Evolutionary conservation across 148 eudicot genomes (phyloP).

Genomic region (Rhododendron williamsianum): DNA sequence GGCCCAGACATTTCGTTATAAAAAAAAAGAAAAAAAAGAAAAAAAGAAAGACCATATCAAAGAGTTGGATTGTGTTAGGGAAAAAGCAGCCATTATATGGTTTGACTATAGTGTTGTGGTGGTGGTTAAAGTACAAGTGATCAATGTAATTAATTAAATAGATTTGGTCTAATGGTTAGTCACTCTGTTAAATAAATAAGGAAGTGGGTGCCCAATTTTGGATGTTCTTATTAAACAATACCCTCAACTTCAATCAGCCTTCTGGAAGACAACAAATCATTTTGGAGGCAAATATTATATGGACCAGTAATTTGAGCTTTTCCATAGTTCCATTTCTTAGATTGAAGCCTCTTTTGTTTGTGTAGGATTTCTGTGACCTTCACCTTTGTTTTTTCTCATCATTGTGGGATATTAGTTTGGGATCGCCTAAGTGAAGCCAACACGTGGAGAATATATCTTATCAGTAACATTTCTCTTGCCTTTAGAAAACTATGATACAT

Average conservation of each 20-base stretch:
- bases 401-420: background rate
- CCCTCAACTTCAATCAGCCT: background rate
- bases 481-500: background rate
- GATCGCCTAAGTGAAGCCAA: background rate
- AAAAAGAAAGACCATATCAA: background rate
- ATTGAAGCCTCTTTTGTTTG: background rate
- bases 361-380: background rate
- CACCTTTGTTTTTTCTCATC: background rate
- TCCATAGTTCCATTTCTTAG: background rate
- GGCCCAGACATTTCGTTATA: too few relatives aligned
- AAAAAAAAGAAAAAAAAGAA: too few relatives aligned
- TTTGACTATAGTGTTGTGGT: background rate
- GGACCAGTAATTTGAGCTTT: background rate
- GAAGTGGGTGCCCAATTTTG: background rate
- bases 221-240: background rate
- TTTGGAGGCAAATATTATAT: background rate
- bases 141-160: background rate
- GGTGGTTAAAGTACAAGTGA: constrained; percentile 6
- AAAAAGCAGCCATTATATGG: background rate
- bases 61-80: background rate
- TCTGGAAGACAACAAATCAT: background rate
- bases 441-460: background rate
- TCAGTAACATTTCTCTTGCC: background rate
- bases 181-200: background rate
- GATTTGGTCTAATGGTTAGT: background rate